A percentile compares a stretch with the other conserved stretches of the same genome.
These are phyloP conservation scores for Tricholoma terreum DNA, from an alignment of 768 basidiomycete species.

Conservation along the genomic window DNA sequence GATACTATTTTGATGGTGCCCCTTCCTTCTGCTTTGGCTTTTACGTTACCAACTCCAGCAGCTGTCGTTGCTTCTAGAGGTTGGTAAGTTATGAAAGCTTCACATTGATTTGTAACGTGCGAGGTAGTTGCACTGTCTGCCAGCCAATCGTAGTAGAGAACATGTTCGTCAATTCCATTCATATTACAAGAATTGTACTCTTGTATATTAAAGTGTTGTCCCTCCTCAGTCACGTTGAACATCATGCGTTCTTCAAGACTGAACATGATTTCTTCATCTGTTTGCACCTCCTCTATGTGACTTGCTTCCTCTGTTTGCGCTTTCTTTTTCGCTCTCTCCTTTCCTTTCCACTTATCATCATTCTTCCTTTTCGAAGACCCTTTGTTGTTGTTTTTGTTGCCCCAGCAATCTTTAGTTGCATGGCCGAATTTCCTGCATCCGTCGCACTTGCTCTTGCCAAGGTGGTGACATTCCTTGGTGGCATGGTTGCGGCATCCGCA, in stretches of 20 bases:
- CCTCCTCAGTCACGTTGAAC: neutral
- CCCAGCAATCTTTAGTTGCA: neutral
- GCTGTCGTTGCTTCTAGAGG: neutral
- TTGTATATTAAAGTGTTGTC: neutral
- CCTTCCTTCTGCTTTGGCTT: too few species aligned
- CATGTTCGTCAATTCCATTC: too few species aligned
- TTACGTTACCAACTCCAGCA: too few species aligned
- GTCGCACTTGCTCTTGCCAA: too few species aligned
- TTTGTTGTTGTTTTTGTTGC: too few species aligned
- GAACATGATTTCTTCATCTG: neutral
- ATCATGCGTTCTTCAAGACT: too few species aligned
- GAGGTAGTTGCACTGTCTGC: neutral
- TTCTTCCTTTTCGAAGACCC: too few species aligned
- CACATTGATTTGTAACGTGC: slow-evolving; percentile 1
- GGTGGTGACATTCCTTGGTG: too few species aligned
- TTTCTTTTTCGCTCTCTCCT: neutral
- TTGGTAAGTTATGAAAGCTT: neutral
- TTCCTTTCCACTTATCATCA: neutral
- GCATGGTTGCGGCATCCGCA: too few species aligned
- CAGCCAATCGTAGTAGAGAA: too few species aligned
- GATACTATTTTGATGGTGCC: too few species aligned
- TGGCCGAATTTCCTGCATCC: neutral
- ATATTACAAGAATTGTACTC: neutral
- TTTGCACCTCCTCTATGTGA: neutral
- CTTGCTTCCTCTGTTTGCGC: neutral